Percentiles rank a stretch among this genome's conserved stretches.
These are phyloP conservation scores for Xylariaceae sp. DNA, from an alignment of 2,329 filamentous ascomycete species.

Conservation along the genomic window DNA sequence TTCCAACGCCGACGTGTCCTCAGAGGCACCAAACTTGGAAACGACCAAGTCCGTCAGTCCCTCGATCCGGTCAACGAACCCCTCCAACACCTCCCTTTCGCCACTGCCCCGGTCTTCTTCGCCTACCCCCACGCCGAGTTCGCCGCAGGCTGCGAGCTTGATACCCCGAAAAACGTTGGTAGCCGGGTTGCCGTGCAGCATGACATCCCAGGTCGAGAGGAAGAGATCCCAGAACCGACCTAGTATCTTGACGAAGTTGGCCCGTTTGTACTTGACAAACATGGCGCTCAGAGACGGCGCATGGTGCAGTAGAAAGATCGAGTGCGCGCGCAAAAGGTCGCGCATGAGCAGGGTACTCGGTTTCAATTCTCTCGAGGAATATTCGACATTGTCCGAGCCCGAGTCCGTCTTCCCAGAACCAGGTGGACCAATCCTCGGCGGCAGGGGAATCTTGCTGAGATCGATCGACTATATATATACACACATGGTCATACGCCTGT, in stretches of 20 bases:
- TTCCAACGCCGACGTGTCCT: slow-evolving; percentile 29
- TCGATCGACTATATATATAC: slow-evolving; percentile 63
- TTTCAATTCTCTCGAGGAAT: slow-evolving; percentile 85
- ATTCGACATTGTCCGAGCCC: slow-evolving; percentile 56
- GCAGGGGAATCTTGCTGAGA: slow-evolving; percentile 65
- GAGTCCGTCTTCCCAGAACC: slow-evolving; percentile 31
- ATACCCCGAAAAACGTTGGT: slow-evolving; percentile 74
- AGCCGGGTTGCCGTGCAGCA: slow-evolving; percentile 83
- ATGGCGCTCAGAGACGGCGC: slow-evolving; percentile 66
- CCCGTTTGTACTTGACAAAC: slow-evolving; percentile 57
- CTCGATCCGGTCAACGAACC: slow-evolving; percentile 71
- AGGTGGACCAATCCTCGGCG: slow-evolving; percentile 44
- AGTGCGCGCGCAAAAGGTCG: slow-evolving; percentile 78
- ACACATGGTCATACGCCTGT: background rate
- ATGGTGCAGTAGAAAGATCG: slow-evolving; percentile 83
- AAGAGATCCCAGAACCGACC: slow-evolving; percentile 75
- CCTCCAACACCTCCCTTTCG: slow-evolving; percentile 87
- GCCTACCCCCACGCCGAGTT: slow-evolving; percentile 88
- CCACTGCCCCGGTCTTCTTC: slow-evolving; percentile 94
- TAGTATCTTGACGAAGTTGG: slow-evolving; percentile 66
- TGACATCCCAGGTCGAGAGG: slow-evolving; percentile 74
- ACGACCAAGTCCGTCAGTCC: slow-evolving; percentile 86
- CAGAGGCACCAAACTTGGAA: slow-evolving; percentile 64
- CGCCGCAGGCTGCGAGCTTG: slow-evolving; percentile 83
- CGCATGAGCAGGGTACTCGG: slow-evolving; percentile 71